A percentile compares a stretch with the other conserved stretches of the same genome.
Conservation (phyloP, 352 stramenopile genomes). For the Stramenopiles sp. region DNA sequence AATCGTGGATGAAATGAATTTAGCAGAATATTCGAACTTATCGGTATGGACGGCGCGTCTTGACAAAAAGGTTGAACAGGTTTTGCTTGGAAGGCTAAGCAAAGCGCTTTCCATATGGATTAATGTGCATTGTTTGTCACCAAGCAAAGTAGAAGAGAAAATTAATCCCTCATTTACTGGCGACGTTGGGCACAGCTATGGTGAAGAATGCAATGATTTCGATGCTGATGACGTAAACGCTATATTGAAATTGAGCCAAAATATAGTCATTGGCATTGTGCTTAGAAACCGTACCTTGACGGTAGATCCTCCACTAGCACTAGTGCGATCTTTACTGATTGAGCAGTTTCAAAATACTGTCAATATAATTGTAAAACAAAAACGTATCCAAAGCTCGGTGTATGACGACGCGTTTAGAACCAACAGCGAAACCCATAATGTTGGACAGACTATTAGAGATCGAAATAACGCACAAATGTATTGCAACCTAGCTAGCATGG, state of each 20-base stretch:
- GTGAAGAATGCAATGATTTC: no score
- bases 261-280: background rate
- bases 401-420: background rate
- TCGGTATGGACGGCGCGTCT: slow-evolving; percentile 68
- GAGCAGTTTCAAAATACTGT: background rate
- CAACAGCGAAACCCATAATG: background rate
- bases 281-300: background rate
- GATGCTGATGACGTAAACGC: background rate
- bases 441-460: background rate
- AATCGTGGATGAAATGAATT: slow-evolving; percentile 74
- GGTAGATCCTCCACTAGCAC: background rate
- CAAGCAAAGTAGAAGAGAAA: background rate
- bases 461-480: slow-evolving; percentile 37
- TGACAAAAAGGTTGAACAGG: slow-evolving; percentile 52
- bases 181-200: no score
- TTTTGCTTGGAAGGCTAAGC: slow-evolving; percentile 55
- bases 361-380: background rate
- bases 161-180: no score
- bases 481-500: slow-evolving; percentile 38
- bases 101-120: slow-evolving; percentile 27
- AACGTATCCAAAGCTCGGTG: background rate
- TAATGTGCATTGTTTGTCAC: slow-evolving; percentile 32
- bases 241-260: background rate
- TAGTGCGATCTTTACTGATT: background rate
- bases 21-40: slow-evolving; percentile 79